Base-by-base conservation (phyloP, 805 yeast species). In the Nakazawaea sp. region DNA sequence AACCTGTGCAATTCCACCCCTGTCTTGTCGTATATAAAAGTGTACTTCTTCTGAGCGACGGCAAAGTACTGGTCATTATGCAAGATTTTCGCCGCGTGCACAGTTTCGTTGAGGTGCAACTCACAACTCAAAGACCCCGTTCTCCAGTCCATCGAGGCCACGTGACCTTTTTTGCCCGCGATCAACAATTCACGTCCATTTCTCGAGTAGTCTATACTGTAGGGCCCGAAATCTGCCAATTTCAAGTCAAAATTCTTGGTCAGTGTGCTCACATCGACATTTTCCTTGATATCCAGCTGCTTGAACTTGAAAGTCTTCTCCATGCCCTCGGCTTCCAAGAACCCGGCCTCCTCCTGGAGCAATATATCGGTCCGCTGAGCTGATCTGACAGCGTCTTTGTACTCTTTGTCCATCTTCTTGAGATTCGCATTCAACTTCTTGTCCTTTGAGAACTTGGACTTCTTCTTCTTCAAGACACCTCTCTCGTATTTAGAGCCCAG, bases 91-190 rank as follows among this genome's bases (percentile, higher is more conserved):
- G 89, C 96, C 2, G 89, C 92, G 51, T 85, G 75, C 9, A 89
- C 86, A 0, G 97, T 87, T 61, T 92, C 99, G 51, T 82, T 80
- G 17, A 92, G 64, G 52, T 85, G 76, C 38, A 92, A 58, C 57
- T 92, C 99, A 30, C 94, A 78, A 43, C 78, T 81, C 24, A 90
- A 61, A 27, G 65, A 68, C 11, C 97, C 97, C 27, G 78, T 75
- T 54, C 94, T 76, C 97, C 98, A 92, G 62, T 92, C 96, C 68
- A 92, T 81, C 2, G 92, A 76, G 0, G 98, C 97, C 35, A 92
- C 77, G 64, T 92, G 98, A 3, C 99, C 99, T 55, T 86, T 87
- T 33, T 70, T 69, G 15, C 99, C 99, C 9, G 89, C 92, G 17
- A 92, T 63, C 25, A 92, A 66, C 33, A 92, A 57, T 45, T 81